These are phyloP conservation scores for Tricholoma sp. DNA, from an alignment of 768 basidiomycete genomes.

Conservation along the genomic window DNA sequence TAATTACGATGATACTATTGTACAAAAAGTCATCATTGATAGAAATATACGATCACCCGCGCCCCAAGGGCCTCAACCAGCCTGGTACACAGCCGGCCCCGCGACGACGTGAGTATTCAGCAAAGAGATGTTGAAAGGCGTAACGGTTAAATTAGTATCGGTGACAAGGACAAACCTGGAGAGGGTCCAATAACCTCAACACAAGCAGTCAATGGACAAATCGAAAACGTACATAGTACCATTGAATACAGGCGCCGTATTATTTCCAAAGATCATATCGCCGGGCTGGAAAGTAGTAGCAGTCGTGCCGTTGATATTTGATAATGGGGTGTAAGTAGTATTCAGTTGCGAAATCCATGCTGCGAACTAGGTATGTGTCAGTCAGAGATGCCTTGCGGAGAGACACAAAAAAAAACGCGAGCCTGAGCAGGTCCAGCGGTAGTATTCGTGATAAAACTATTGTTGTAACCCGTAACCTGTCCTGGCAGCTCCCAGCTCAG, in stretches of 20 bases:
- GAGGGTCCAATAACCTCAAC: neutral
- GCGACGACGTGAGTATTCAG: slow-evolving; percentile 52
- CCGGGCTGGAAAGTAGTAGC: slow-evolving; percentile 46
- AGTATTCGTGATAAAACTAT: slow-evolving; percentile 45
- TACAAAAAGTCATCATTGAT: neutral
- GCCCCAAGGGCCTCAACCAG: neutral
- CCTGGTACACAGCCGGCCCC: slow-evolving; percentile 42
- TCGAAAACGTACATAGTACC: slow-evolving; percentile 38
- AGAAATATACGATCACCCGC: neutral
- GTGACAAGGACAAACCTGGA: slow-evolving; percentile 46
- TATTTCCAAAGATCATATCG: slow-evolving; percentile 38
- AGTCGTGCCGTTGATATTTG: slow-evolving; percentile 35
- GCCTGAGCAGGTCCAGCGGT: slow-evolving; percentile 39
- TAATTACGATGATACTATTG: neutral
- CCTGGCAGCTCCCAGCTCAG: slow-evolving; percentile 55
- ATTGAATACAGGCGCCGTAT: slow-evolving; percentile 40
- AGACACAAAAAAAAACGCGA: neutral
- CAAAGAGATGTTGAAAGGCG: slow-evolving; percentile 47
- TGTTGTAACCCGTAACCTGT: slow-evolving; percentile 45
- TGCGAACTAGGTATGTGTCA: slow-evolving; percentile 32
- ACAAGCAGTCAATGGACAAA: neutral
- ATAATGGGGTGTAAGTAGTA: slow-evolving; percentile 49
- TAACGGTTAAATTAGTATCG: slow-evolving; percentile 41
- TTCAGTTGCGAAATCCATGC: slow-evolving; percentile 61
- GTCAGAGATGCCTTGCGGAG: neutral